phyloP scores from a whole-genome alignment of 495 filamentous ascomycete species.

The Penicillium psychrofluorescens region DNA sequence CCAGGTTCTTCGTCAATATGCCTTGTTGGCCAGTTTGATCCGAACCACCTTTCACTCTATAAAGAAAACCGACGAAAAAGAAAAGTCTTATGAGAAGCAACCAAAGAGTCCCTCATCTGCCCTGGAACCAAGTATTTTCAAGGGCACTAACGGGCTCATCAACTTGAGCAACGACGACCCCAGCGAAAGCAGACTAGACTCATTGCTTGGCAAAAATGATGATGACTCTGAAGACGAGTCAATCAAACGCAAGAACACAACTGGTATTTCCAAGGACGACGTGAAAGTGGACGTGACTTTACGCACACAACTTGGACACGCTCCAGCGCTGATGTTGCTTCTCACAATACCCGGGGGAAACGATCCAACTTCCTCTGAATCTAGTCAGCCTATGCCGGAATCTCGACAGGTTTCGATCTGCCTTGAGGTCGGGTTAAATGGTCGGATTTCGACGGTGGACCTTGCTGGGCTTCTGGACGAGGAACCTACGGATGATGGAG shows the following conservation, averaged over 20 bases:
- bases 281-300: constrained; percentile 39
- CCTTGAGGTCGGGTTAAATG: constrained; percentile 58
- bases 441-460: constrained; percentile 42
- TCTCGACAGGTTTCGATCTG: constrained; percentile 26
- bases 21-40: constrained; percentile 57
- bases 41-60: constrained; percentile 47
- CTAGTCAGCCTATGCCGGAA: neutral
- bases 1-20: constrained; percentile 65
- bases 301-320: constrained; percentile 36
- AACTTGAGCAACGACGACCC: constrained; percentile 36
- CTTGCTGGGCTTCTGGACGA: constrained; percentile 22
- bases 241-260: neutral
- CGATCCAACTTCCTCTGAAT: neutral
- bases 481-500: constrained; percentile 7
- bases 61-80: constrained; percentile 4
- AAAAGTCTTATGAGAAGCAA: neutral
- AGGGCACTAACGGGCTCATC: constrained; percentile 11
- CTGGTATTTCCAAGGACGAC: constrained; percentile 9
- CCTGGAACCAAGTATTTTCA: constrained; percentile 1
- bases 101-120: neutral
- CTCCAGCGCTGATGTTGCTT: constrained; percentile 36
- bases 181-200: constrained; percentile 27
- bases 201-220: constrained; percentile 15
- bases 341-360: constrained; percentile 12
- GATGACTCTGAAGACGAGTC: neutral